Conservation (phyloP, 192 early-diverging fungal genomes). For the Spizellomyces sp. region DNA sequence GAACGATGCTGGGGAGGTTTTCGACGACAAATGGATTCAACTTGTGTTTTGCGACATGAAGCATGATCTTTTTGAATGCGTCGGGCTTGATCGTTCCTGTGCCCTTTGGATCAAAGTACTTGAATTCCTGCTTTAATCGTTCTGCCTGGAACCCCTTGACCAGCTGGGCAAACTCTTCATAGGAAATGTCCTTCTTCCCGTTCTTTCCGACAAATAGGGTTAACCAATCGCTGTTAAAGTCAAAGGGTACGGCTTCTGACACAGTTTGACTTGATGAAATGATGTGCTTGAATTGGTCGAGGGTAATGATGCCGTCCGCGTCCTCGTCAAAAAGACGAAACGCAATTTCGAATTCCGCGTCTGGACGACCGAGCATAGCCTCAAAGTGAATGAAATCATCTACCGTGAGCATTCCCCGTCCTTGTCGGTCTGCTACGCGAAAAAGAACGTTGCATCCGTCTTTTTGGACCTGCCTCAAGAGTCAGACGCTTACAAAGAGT, state of each 20-base stretch:
- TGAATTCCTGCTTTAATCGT: slow-evolving; percentile 71
- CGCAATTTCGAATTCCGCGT: slow-evolving; percentile 75
- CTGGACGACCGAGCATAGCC: slow-evolving; percentile 60
- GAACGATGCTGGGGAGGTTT: slow-evolving; percentile 60
- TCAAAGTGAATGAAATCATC: slow-evolving; percentile 69
- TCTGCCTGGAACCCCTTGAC: slow-evolving; percentile 71
- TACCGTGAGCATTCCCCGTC: slow-evolving; percentile 7
- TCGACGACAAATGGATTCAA: slow-evolving; percentile 65
- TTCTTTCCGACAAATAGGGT: slow-evolving; percentile 68
- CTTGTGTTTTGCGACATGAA: slow-evolving; percentile 67
- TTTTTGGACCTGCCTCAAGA: slow-evolving; percentile 45
- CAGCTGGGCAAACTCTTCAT: slow-evolving; percentile 72
- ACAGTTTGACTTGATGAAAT: slow-evolving; percentile 51
- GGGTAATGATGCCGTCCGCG: slow-evolving; percentile 61
- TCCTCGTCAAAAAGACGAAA: slow-evolving; percentile 67
- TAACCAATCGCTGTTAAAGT: slow-evolving; percentile 75
- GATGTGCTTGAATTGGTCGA: slow-evolving; percentile 70
- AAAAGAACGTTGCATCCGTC: slow-evolving; percentile 63
- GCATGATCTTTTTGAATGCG: slow-evolving; percentile 61
- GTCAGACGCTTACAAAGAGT: slow-evolving; percentile 13
- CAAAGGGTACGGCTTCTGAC: slow-evolving; percentile 61
- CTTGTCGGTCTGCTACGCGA: slow-evolving; percentile 55
- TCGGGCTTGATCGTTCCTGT: slow-evolving; percentile 63
- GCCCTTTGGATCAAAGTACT: slow-evolving; percentile 65
- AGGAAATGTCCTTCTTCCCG: slow-evolving; percentile 59